Base-by-base conservation (phyloP, 768 basidiomycete genomes). In the Phlebiopsis gigantea region DNA sequence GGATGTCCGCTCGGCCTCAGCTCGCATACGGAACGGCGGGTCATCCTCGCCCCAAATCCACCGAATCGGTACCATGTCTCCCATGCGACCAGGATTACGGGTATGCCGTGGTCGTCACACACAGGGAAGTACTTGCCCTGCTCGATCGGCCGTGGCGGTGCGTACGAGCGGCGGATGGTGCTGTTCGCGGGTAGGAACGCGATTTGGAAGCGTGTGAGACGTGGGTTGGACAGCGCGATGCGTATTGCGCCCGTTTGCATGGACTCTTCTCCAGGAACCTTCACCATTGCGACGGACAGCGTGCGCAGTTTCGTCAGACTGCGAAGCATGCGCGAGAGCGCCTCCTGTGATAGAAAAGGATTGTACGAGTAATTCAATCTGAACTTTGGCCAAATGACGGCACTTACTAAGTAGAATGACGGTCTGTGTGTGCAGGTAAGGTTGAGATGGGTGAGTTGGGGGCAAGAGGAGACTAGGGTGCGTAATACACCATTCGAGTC, bases 401-500 rank as follows among this genome's bases (percentile, higher is more conserved):
- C 31, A 69, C 80, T 59, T 66, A 88, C 87, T 39, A 90, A 75
- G 56, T 84, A 85, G 68, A 90, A 85, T 0, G 87, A 87, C 10
- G 88, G 84, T 62, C 81, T 84, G 62, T 81, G 81, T 12, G 78
- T 76, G 65, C 85, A 88, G 15, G 82, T 82, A 42, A 90, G 69
- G 59, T 87, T 81, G 7, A 90, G 74, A 64, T 83, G 79, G 30
- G 72, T 75, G 34, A 90, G 73, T 52, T 78, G 77, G 10, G 88
- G 87, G 63, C 87, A 89, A 0, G 84, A 78, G 12, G 80, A 71
- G 52, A 82, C 80, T 56, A 90, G 77, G 3, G 84, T 83, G 45
- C 85, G 80, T 30, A 90, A 74, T 56, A 89, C 72, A 61, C 83
- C 83, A 25, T 81, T 84, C 63, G 85, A 84, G 61, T 90, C 88